A percentile compares a stretch with the other conserved stretches of the same genome.
Conservation (phyloP, 1,139 yeast species). For the Candida sp. region DNA sequence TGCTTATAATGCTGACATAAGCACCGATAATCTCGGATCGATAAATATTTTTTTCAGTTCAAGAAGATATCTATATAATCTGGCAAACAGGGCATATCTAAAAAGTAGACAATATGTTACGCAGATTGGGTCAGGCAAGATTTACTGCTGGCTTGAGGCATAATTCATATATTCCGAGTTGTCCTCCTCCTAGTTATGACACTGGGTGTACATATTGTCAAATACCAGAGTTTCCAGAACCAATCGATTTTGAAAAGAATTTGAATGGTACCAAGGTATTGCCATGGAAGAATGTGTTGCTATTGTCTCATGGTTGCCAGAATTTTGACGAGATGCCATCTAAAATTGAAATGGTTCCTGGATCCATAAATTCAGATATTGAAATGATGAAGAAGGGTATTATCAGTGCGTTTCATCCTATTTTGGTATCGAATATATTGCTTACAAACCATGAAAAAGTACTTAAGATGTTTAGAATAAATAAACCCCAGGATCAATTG, state of each 20-base stretch:
- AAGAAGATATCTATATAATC: neutral
- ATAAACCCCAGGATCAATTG: conserved; percentile 15
- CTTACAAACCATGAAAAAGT: conserved; percentile 12
- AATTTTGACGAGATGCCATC: conserved; percentile 50
- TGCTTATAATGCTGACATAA: neutral
- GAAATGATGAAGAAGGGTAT: conserved; percentile 3
- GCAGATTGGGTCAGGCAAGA: neutral
- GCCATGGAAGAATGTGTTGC: conserved; percentile 55
- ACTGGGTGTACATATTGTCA: conserved; percentile 64
- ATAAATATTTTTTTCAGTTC: too few species aligned
- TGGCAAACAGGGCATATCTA: neutral
- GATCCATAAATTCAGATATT: conserved; percentile 17
- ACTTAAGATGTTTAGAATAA: conserved; percentile 10
- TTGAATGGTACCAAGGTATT: conserved; percentile 46
- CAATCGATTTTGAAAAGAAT: conserved; percentile 35
- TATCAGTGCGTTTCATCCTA: conserved; percentile 34
- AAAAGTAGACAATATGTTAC: neutral
- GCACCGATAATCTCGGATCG: neutral
- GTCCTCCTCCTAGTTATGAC: conserved; percentile 53
- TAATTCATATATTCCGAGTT: conserved; percentile 11
- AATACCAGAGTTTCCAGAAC: conserved; percentile 43
- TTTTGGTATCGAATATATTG: conserved; percentile 46
- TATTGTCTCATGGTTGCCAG: conserved; percentile 38
- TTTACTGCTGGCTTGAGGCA: neutral
- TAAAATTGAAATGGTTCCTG: conserved; percentile 48